Evolutionary conservation across 139 green algal species (phyloP), one percentile per base, ranked within the genome.

Genomic region (Eudorina sp.): DNA sequence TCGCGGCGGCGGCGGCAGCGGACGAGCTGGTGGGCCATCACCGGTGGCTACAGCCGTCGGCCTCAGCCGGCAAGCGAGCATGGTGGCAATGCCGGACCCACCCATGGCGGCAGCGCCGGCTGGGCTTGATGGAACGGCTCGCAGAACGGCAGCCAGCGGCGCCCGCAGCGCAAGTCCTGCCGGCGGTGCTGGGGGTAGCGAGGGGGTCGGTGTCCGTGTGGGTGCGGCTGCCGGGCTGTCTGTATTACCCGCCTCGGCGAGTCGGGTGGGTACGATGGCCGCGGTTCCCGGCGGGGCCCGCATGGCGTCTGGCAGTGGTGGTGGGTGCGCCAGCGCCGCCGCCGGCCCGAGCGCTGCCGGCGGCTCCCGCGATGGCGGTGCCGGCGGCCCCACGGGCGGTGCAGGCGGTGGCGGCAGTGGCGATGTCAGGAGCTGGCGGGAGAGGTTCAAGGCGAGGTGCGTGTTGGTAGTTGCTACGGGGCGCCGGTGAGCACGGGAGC

Each of bases 401-500:
- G 76, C 5, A 14, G 31, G 76, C 31, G 36, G 51, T 4, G 76
- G 53, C 21, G 31, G 31, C 3, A 46, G 46, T 23, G 16, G 21
- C 34, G 51, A 7, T 5, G 53, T 23, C 19, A 38, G 77, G 9
- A 84, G 53, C 27, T 84, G 77, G 77, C 53, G 36, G 36, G 77
- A 84, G 40, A 62, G 55, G 36, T 84, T 84, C 53, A 72, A 73
- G 23, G 77, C 77, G 25, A n/a, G 75, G 75, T 83, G 48, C 48
- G 75, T n/a, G n/a, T n/a, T n/a, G n/a, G n/a, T n/a, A n/a, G n/a
- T n/a, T n/a, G n/a, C n/a, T n/a, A n/a, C n/a, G n/a, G n/a, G n/a
- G n/a, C n/a, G n/a, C n/a, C n/a, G n/a, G n/a, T n/a, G n/a, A n/a
- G n/a, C n/a, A n/a, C n/a, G n/a, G n/a, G n/a, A n/a, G n/a, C n/a